Base-by-base conservation (phyloP, 1,139 yeast species). In the Geotrichum cucujoidarum region DNA sequence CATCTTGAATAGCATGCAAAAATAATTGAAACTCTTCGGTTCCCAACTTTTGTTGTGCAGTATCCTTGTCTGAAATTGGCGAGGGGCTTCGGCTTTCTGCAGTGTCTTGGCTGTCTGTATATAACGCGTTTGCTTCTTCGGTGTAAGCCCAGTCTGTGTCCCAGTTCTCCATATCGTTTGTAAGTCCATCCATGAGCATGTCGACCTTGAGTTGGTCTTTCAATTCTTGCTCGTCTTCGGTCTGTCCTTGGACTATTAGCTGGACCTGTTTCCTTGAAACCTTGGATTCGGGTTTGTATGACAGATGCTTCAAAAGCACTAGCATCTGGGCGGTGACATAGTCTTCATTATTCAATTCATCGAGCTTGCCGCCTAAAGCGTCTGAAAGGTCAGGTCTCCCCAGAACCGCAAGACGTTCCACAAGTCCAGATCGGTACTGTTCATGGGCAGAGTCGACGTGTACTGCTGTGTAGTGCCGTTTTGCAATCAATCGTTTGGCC, bases 251-350 rank as follows among this genome's bases (percentile, higher is more conserved):
- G 36, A 36, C 32, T 2, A 36, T 31, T 21, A 24, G 25, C 2
- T 30, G 41, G 6, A 39, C 40, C 27, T 31, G n/a, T 14, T 36
- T 11, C 20, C 21, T 37, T 21, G 37, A 20, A 6, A 31, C 41
- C 20, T 35, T 34, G 11, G 37, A 22, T 32, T 36, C 46, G 7
- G 46, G 46, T 24, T 43, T 37, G 37, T 36, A 18, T 17, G 46
- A 37, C 21, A 43, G 40, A 41, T 43, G 37, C 31, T 43, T 43
- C 24, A 43, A 13, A 22, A 43, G 22, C 24, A 43, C 24, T 17
- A 43, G 33, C n/a, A 43, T 36, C 22, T 43, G 46, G 4, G 46
- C 46, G n/a, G 46, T 43, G 41, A 43, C 41, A 30, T 43, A 43
- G 29, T 43, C 46, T n/a, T 21, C 29, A 13, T 40, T 40, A 22